Conservation (phyloP, 345 rosid species). For the Abelmoschus esculentus region DNA sequence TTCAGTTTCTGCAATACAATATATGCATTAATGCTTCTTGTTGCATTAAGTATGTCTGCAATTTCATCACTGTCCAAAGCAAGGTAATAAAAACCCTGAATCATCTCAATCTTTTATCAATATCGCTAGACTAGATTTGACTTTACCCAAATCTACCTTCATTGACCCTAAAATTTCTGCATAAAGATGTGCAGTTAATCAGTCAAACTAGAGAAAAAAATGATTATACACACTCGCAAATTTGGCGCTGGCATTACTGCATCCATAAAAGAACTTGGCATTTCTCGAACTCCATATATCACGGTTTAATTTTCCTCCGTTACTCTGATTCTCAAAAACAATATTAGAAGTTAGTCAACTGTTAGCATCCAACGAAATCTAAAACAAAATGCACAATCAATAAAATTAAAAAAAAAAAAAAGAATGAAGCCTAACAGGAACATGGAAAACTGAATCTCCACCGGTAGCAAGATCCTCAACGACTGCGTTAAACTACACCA, state of each 20-base stretch:
- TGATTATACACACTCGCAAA: slow-evolving; percentile 12
- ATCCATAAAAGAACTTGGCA: slow-evolving; percentile 14
- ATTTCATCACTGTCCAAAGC: neutral
- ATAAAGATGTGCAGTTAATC: neutral
- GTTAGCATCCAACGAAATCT: slow-evolving; percentile 13
- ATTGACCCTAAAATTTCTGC: neutral
- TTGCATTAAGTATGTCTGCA: neutral
- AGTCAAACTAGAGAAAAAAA: neutral
- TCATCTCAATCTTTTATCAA: neutral
- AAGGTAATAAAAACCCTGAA: neutral
- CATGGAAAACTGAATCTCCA: slow-evolving; percentile 34
- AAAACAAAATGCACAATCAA: neutral
- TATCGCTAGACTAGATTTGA: neutral
- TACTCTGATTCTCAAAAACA: slow-evolving; percentile 31
- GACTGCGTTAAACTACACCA: slow-evolving; percentile 16
- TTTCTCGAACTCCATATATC: slow-evolving; percentile 19
- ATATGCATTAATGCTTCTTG: neutral
- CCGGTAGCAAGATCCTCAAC: slow-evolving; percentile 16
- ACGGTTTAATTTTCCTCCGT: slow-evolving; percentile 62
- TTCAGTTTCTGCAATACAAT: slow-evolving; percentile 10
- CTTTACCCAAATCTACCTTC: neutral
- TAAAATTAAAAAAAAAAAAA: neutral
- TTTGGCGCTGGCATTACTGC: slow-evolving; percentile 19
- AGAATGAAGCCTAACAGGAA: slow-evolving; percentile 61
- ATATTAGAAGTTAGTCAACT: slow-evolving; percentile 1